Evolutionary conservation across 371 early-diverging fungal genomes (phyloP).

Genomic region (Mucor circinelloides): DNA sequence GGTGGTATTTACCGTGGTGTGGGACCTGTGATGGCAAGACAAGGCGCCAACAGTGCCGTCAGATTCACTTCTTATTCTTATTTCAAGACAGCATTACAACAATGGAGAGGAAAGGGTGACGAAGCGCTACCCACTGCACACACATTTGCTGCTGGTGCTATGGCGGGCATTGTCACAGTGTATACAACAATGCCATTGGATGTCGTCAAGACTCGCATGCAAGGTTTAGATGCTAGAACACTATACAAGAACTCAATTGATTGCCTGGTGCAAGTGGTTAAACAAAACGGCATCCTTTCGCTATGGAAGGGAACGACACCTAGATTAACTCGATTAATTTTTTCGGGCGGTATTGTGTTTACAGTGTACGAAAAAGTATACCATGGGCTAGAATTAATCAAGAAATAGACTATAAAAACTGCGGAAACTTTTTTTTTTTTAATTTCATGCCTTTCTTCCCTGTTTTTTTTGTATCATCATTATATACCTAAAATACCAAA

Average conservation of each 20-base stretch:
- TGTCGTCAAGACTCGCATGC: conserved; percentile 95
- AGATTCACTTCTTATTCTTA: conserved; percentile 84
- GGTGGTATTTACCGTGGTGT: conserved; percentile 88
- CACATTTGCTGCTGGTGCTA: conserved; percentile 76
- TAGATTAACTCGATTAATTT: conserved; percentile 82
- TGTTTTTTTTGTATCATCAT: background rate
- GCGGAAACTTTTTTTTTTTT: conserved; percentile 17
- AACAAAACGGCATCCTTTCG: conserved; percentile 76
- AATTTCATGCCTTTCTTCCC: background rate
- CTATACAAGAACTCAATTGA: conserved; percentile 75
- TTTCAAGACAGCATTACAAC: conserved; percentile 66
- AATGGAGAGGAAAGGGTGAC: conserved; percentile 38
- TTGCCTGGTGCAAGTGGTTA: conserved; percentile 73
- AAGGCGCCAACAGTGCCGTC: conserved; percentile 92
- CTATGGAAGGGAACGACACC: conserved; percentile 96
- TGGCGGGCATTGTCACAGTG: conserved; percentile 90
- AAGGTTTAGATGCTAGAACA: conserved; percentile 69
- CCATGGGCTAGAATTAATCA: conserved; percentile 25
- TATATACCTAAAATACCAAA: conserved; percentile 1
- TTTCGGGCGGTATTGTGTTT: conserved; percentile 94
- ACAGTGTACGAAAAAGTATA: conserved; percentile 86
- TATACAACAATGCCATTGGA: conserved; percentile 95
- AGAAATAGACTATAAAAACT: conserved; percentile 7
- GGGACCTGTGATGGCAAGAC: conserved; percentile 87
- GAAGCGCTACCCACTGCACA: conserved; percentile 64